phyloP scores from a whole-genome alignment of 2,329 filamentous ascomycete species.

The Epichloe sibirici region DNA sequence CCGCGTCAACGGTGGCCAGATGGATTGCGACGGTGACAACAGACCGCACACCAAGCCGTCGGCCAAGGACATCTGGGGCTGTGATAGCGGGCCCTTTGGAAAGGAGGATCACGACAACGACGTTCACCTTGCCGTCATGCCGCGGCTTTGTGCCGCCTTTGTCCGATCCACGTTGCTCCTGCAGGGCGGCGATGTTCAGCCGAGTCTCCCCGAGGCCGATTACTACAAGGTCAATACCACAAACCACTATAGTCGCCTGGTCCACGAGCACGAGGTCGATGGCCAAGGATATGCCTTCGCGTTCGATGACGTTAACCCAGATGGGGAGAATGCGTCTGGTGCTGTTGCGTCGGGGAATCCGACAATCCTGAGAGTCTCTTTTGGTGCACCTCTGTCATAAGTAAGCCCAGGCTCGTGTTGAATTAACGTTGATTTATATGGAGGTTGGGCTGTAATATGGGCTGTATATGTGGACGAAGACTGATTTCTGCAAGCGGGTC shows the following conservation, averaged over 20 bases:
- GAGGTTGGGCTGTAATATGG: too few species aligned
- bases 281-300: slow-evolving; percentile 53
- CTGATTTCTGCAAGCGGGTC: too few species aligned
- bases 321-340: slow-evolving; percentile 38
- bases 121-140: slow-evolving; percentile 30
- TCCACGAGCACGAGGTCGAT: slow-evolving; percentile 48
- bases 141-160: slow-evolving; percentile 40
- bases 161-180: slow-evolving; percentile 33
- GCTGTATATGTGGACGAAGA: not conserved
- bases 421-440: not conserved
- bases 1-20: slow-evolving; percentile 20
- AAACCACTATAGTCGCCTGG: slow-evolving; percentile 46
- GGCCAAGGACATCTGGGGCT: slow-evolving; percentile 36
- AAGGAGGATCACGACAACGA: slow-evolving; percentile 24
- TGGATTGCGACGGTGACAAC: slow-evolving; percentile 31
- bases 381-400: slow-evolving; percentile 12
- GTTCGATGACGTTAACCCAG: slow-evolving; percentile 54
- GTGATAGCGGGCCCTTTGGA: slow-evolving; percentile 35
- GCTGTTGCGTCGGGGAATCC: slow-evolving; percentile 16
- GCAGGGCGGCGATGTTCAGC: slow-evolving; percentile 34
- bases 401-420: not conserved
- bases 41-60: slow-evolving; percentile 30
- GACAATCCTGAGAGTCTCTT: slow-evolving; percentile 17
- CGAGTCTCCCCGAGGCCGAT: slow-evolving; percentile 19
- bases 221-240: slow-evolving; percentile 36